Evolutionary conservation across 2,329 filamentous ascomycete genomes (phyloP).

Genomic region (Talaromyces sp.): DNA sequence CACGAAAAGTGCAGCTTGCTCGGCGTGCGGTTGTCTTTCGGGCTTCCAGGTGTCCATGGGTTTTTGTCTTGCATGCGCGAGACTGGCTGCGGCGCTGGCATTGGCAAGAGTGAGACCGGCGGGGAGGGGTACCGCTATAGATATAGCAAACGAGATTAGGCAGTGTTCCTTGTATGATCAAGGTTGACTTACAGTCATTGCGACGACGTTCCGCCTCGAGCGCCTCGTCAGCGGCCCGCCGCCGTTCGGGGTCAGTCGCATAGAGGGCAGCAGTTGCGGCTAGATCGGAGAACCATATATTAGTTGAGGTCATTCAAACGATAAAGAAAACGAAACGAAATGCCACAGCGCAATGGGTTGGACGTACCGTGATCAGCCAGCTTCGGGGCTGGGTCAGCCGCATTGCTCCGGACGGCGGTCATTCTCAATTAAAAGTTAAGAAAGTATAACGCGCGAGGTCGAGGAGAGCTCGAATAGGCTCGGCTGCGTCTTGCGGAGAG

Average conservation of each 20-base stretch:
- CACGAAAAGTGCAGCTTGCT: conserved; percentile 54
- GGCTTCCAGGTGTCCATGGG: conserved; percentile 52
- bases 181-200: conserved; percentile 1
- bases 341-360: neutral
- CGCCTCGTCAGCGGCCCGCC: conserved; percentile 11
- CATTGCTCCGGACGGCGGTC: conserved; percentile 4
- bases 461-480: neutral
- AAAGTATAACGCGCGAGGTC: neutral
- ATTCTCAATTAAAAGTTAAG: neutral
- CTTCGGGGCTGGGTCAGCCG: neutral
- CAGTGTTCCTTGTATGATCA: neutral
- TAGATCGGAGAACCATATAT: conserved; percentile 14
- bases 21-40: conserved; percentile 58
- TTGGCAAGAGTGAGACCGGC: conserved; percentile 48
- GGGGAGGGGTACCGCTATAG: conserved; percentile 48
- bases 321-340: too few species aligned
- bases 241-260: conserved; percentile 42
- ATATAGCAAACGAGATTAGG: neutral
- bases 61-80: conserved; percentile 64
- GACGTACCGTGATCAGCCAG: conserved; percentile 12
- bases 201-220: neutral
- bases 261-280: conserved; percentile 60
- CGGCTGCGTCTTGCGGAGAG: neutral
- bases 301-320: too few species aligned
- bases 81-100: conserved; percentile 66